phyloP scores from a whole-genome alignment of 371 early-diverging fungal species.

The Fennellomyces sp. region DNA sequence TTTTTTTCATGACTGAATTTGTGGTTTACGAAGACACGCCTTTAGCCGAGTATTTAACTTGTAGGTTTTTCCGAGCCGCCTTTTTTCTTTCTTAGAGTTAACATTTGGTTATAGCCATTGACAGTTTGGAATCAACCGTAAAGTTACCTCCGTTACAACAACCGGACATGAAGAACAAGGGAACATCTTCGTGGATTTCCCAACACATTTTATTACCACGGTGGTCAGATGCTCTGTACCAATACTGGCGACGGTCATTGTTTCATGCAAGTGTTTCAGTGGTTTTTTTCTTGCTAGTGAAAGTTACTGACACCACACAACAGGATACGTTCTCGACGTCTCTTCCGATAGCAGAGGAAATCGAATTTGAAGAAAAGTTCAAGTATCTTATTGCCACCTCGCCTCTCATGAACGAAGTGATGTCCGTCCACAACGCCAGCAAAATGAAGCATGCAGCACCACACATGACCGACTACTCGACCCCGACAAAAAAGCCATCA shows the following conservation, averaged over 20 bases:
- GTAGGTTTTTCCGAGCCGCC: constrained; percentile 28
- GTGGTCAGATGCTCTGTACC: constrained; percentile 19
- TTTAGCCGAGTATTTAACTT: constrained; percentile 67
- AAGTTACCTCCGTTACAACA: constrained; percentile 28
- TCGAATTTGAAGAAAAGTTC: constrained; percentile 68
- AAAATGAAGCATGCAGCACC: constrained; percentile 26
- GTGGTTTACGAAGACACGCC: constrained; percentile 77
- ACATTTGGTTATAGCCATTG: constrained; percentile 34
- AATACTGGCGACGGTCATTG: constrained; percentile 40
- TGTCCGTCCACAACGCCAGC: constrained; percentile 47
- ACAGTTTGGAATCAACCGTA: constrained; percentile 39
- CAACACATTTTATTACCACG: constrained; percentile 6
- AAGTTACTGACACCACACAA: not conserved
- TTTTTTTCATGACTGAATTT: constrained; percentile 57
- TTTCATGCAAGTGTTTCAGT: constrained; percentile 28
- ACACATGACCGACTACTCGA: constrained; percentile 15
- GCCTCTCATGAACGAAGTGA: constrained; percentile 55
- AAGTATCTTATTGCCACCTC: constrained; percentile 69
- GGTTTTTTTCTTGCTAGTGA: not conserved
- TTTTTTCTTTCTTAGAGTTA: not conserved
- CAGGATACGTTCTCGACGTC: constrained; percentile 45
- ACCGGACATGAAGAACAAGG: constrained; percentile 1
- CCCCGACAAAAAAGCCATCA: constrained; percentile 6
- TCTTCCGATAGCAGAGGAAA: constrained; percentile 55
- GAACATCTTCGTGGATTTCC: constrained; percentile 9